phyloP scores from a whole-genome alignment of 495 filamentous ascomycete genomes.

The Hypoxylon lienhwacheense region DNA sequence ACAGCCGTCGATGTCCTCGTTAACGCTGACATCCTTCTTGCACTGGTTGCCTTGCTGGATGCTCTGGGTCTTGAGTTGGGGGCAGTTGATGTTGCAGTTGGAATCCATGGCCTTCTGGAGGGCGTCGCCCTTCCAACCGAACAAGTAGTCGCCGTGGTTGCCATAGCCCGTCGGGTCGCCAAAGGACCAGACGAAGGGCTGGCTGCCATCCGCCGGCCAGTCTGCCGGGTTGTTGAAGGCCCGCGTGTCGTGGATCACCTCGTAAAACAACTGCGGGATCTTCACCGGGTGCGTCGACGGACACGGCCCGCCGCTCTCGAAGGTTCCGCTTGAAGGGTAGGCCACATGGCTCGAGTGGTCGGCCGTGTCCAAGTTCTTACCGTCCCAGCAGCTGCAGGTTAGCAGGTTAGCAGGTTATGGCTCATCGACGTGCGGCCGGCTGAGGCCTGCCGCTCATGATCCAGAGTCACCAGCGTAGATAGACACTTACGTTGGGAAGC shows the following conservation, averaged over 20 bases:
- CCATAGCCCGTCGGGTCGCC: slow-evolving; percentile 45
- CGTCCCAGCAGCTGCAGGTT: slow-evolving; percentile 39
- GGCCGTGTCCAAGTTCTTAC: slow-evolving; percentile 39
- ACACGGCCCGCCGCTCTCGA: slow-evolving; percentile 43
- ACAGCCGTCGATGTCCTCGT: slow-evolving; percentile 47
- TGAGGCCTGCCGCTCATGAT: neutral
- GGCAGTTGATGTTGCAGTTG: slow-evolving; percentile 43
- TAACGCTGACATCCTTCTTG: slow-evolving; percentile 33
- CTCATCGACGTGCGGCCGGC: neutral
- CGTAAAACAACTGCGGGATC: slow-evolving; percentile 45
- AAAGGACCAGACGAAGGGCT: slow-evolving; percentile 51
- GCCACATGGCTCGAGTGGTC: slow-evolving; percentile 46
- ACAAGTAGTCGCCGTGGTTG: slow-evolving; percentile 48
- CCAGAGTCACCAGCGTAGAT: neutral
- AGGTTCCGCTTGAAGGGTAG: slow-evolving; percentile 42
- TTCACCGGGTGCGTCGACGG: slow-evolving; percentile 42
- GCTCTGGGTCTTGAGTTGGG: slow-evolving; percentile 44
- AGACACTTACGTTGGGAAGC: slow-evolving; percentile 38
- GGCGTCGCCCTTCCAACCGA: slow-evolving; percentile 47
- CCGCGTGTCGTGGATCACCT: slow-evolving; percentile 43
- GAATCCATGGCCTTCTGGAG: slow-evolving; percentile 46
- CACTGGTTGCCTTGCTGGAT: slow-evolving; percentile 47
- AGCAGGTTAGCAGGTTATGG: neutral
- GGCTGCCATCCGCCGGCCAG: slow-evolving; percentile 47
- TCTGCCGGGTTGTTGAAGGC: slow-evolving; percentile 45